Conservation (phyloP, 345 rosid genomes). For the Syzygium aromaticum region DNA sequence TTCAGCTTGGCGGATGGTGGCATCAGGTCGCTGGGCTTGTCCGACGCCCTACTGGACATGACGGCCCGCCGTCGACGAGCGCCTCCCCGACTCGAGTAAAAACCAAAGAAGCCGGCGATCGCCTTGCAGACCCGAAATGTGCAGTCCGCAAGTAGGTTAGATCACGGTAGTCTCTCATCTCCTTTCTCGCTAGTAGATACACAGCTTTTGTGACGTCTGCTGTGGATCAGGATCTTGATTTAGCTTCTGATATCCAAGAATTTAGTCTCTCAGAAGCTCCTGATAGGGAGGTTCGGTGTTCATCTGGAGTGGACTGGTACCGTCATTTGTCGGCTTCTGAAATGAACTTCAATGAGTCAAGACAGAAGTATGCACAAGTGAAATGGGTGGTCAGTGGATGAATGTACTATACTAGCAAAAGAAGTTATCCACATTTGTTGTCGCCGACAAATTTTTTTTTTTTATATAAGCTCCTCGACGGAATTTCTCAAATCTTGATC, state of each 20-base stretch:
- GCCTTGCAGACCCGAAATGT: neutral
- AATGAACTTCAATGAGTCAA: neutral
- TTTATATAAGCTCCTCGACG: neutral
- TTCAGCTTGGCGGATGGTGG: neutral
- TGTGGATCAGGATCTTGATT: too few species aligned
- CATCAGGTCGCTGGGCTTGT: neutral
- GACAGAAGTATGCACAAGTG: neutral
- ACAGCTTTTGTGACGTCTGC: too few species aligned
- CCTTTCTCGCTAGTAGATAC: neutral
- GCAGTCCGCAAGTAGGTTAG: neutral
- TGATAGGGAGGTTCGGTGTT: neutral
- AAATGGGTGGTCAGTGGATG: neutral
- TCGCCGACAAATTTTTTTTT: too few species aligned
- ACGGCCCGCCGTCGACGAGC: neutral
- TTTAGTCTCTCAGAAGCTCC: neutral
- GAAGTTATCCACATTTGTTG: neutral
- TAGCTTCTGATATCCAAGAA: too few species aligned
- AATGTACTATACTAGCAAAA: rapidly evolving
- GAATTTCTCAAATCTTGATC: neutral
- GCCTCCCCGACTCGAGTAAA: neutral
- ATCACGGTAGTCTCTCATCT: neutral
- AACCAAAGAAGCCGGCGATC: neutral
- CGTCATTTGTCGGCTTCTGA: neutral
- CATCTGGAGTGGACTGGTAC: neutral
- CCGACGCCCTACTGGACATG: too few species aligned